Base-by-base conservation (phyloP, 2,329 filamentous ascomycete species). In the Fusarium goolgardi region DNA sequence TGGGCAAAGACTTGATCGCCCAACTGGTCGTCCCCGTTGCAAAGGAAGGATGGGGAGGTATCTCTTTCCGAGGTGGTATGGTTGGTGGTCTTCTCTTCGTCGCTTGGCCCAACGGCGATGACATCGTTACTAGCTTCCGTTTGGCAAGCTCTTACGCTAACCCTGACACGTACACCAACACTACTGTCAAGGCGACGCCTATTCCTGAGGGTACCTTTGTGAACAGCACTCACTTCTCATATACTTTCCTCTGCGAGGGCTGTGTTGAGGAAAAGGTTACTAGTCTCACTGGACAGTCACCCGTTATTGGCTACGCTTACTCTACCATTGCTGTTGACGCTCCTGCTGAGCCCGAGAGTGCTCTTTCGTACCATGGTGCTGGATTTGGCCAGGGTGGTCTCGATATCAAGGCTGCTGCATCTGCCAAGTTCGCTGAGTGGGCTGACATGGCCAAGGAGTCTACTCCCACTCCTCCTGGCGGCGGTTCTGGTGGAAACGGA, bases 191-290 rank as follows among this genome's bases (percentile, higher is more conserved):
- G 35, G 66, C 74, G 3, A 70, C 82, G 18, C 80, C 83, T 16
- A 86, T 86, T 63, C 75, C 82, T 25, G 82, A 83, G 23, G 84
- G 84, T 27, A 85, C 83, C 2, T 85, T 82, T 25, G 74, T 85
- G 59, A 86, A 86, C 77, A 77, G 75, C 63, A 86, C 84, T 2
- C 82, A 86, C 65, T 82, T 81, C 71, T 82, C 82, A 3, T 85
- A 83, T 65, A 87, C 85, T 1, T 87, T 86, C 74, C 79, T 86
- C 37, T 87, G 85, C 70, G 75, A 78, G 45, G 77, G 78, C 13
- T 84, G 82, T 57, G 75, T 82, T 57, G 73, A 75, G 20, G 73
- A 74, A 7, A 78, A 80, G 55, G 67, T 73, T 15, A 77, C 77
- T 1, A 74, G 71, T 16, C 72, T 80, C 47, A 69, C 75, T 20